Evolutionary conservation across 2,329 filamentous ascomycete species (phyloP), one percentile per base, ranked within the genome.

Genomic region (Rachicladosporium sp.): DNA sequence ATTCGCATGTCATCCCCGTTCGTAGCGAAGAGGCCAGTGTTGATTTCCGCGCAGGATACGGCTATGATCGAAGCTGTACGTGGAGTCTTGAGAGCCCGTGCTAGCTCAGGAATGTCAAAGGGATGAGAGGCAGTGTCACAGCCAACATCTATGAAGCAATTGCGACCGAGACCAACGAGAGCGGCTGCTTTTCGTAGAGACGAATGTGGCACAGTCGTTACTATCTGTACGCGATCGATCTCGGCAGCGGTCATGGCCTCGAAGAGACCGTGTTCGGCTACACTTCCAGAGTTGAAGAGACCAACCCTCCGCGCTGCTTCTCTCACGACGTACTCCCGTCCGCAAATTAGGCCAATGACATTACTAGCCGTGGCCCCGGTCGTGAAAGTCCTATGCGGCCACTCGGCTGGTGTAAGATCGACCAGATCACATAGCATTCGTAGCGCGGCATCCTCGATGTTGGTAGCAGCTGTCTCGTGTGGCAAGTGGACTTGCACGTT

Each of bases 1-100:
- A 67, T 66, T 40, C 61, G 53, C 60, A 78, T 78, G 45, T 87
- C 76, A 3, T 69, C 66, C 1, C 66, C 73, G 2, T 62, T 61
- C 27, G 70, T 82, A 21, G 84, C 80, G 57, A 87, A 95, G 4
- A 78, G 69, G 1, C 88, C 87, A 0, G 87, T 93, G 51, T 96
- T 95, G 21, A 95, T 85, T 62, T 96, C 89, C 1, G 84, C 84
- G 4, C 80, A 82, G 32, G 85, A 88, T n/a, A 94, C 64, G 4
- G 73, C 77, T 30, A 95, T 75, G 44, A 95, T 84, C 36, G 72
- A 82, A n/a, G 73, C 82, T 9, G 73, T 69, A 2, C 42, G 37
- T 3, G 43, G 38, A 2, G 70, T 70, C 1, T 63, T 56, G 10
- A 93, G 64, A 41, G 76, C 70, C 34, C 58, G 59, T 57, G 85